These are phyloP conservation scores for Suillus fuscotomentosus DNA, from an alignment of 768 basidiomycete genomes.

Conservation along the genomic window DNA sequence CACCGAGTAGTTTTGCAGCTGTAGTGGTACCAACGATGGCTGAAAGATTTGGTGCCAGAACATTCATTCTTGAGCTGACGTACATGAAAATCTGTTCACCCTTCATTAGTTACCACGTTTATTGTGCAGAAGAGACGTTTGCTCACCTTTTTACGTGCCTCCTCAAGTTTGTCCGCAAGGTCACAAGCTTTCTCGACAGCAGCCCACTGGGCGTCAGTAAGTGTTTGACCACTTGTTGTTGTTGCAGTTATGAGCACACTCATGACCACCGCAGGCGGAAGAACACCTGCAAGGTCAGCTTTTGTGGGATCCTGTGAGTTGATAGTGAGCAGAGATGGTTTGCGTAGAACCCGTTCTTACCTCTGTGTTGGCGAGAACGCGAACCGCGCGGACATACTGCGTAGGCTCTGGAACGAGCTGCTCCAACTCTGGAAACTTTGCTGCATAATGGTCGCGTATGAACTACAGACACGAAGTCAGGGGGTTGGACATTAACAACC, in stretches of 20 bases:
- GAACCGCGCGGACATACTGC: conserved; percentile 91
- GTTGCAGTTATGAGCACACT: conserved; percentile 95
- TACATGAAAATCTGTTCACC: conserved; percentile 87
- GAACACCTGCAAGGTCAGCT: conserved; percentile 73
- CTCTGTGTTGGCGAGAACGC: conserved; percentile 82
- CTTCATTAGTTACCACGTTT: background rate
- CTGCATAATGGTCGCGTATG: conserved; percentile 95
- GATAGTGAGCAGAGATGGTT: conserved; percentile 3
- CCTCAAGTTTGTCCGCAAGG: conserved; percentile 84
- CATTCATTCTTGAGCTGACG: conserved; percentile 98
- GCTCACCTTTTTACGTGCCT: conserved; percentile 80
- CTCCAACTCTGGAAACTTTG: conserved; percentile 95
- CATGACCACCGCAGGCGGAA: conserved; percentile 91
- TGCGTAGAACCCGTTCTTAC: conserved; percentile 33
- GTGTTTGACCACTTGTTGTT: conserved; percentile 75
- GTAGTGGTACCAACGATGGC: conserved; percentile 98
- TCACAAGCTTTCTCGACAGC: conserved; percentile 86
- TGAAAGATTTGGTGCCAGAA: conserved; percentile 97
- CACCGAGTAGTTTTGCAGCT: conserved; percentile 96
- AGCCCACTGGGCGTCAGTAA: conserved; percentile 71
- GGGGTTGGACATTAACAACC: conserved; percentile 5
- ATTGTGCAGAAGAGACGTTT: conserved; percentile 4
- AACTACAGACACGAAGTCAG: conserved; percentile 51
- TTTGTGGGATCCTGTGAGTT: conserved; percentile 75
- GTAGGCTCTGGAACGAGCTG: conserved; percentile 89